Percentiles rank a stretch among this genome's conserved stretches.
phyloP scores from a whole-genome alignment of 1,284 basidiomycete species.

The Ceratobasidium sp. region DNA sequence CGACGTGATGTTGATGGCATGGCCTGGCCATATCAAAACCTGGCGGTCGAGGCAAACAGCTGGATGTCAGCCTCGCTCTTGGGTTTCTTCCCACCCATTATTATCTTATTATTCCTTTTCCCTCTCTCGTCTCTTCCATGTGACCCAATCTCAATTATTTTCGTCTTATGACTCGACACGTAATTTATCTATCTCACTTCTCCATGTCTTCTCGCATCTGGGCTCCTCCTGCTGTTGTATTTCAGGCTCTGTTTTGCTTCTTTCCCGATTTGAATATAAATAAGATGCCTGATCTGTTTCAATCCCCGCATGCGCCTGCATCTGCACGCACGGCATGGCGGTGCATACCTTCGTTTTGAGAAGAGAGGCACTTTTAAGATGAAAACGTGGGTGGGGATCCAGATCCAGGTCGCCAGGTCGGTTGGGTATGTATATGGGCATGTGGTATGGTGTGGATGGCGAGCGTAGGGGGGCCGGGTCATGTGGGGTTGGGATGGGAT shows the following conservation, averaged over 20 bases:
- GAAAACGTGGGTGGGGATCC: too few species aligned
- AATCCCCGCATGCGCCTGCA: background rate
- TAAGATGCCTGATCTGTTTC: background rate
- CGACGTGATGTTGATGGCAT: background rate
- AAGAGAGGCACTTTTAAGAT: too few species aligned
- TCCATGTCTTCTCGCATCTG: too few species aligned
- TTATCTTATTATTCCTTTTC: background rate
- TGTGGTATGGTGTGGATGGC: too few species aligned
- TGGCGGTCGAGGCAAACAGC: constrained; percentile 8
- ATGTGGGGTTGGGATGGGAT: too few species aligned
- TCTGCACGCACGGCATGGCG: too few species aligned
- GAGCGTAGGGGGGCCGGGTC: too few species aligned
- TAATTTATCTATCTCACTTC: constrained; percentile 9
- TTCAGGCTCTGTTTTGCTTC: too few species aligned
- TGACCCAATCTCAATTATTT: too few species aligned
- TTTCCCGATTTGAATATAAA: constrained; percentile 15
- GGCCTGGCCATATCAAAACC: background rate
- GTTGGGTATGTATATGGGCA: too few species aligned
- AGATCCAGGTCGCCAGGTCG: too few species aligned
- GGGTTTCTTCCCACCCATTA: background rate
- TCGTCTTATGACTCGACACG: constrained; percentile 19
- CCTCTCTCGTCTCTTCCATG: background rate
- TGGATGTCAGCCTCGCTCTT: constrained; percentile 19
- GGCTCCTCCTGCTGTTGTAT: too few species aligned
- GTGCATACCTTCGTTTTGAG: constrained; percentile 7